Conservation (phyloP, 495 filamentous ascomycete species). For the Peziza echinospora region DNA sequence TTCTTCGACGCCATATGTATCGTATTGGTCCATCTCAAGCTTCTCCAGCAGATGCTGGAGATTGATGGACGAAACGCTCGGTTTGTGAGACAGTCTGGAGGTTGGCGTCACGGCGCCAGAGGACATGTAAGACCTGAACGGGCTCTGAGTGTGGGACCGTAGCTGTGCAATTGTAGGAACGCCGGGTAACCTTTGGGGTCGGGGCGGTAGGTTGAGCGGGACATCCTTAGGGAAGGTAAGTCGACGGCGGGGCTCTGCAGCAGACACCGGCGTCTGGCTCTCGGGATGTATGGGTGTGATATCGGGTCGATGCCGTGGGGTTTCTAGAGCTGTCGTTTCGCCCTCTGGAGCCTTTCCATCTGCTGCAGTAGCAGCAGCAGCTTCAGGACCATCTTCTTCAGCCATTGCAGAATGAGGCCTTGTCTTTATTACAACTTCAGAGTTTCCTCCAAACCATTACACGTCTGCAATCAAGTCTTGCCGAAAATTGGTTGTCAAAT, state of each 20-base stretch:
- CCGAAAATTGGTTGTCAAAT: no score
- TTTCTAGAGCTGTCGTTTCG: no score
- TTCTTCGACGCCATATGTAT: conserved; percentile 33
- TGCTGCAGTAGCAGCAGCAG: no score
- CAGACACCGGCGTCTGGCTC: neutral
- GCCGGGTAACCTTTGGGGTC: neutral
- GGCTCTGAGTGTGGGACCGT: neutral
- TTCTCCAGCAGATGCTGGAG: conserved; percentile 23
- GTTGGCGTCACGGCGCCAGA: conserved; percentile 17
- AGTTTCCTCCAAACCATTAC: no score
- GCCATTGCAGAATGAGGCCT: no score
- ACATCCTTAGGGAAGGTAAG: conserved; percentile 6
- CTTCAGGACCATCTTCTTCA: no score
- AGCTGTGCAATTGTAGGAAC: neutral
- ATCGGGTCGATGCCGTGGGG: no score
- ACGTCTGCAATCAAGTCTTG: no score
- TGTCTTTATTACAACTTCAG: no score
- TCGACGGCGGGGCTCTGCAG: neutral
- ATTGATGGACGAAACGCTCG: conserved; percentile 20
- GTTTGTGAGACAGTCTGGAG: conserved; percentile 11
- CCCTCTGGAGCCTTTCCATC: no score
- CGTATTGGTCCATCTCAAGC: conserved; percentile 23
- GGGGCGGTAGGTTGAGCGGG: conserved; percentile 1
- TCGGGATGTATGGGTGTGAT: neutral
- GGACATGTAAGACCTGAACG: conserved; percentile 8